A percentile compares a stretch with the other conserved stretches of the same genome.
phyloP scores from a whole-genome alignment of 177 flowering plant genomes.

The Tripterygium wilfordii region DNA sequence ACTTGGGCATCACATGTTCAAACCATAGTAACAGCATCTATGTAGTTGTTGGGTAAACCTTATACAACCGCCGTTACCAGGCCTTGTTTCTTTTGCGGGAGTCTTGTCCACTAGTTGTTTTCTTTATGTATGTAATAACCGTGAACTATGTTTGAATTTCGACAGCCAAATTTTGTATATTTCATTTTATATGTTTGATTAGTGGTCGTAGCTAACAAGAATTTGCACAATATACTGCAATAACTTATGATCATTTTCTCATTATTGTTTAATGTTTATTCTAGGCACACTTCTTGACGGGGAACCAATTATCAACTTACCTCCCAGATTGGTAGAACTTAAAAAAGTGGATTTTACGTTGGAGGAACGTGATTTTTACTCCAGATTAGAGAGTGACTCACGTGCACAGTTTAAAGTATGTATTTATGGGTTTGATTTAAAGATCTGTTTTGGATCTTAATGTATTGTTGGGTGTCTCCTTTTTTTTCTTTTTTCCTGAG shows the following conservation, averaged over 20 bases:
- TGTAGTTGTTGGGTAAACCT: too few species aligned
- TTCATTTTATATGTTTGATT: too few species aligned
- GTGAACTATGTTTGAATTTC: too few species aligned
- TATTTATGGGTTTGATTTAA: too few species aligned
- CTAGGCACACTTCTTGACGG: conserved; percentile 82
- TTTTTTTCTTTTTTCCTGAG: not conserved
- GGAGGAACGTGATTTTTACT: conserved; percentile 78
- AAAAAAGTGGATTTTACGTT: conserved; percentile 70
- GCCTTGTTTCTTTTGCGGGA: too few species aligned
- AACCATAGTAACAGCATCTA: too few species aligned
- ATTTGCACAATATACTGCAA: not conserved
- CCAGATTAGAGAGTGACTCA: conserved; percentile 74
- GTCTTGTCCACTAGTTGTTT: too few species aligned
- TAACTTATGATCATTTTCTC: conserved; percentile 6
- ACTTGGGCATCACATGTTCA: too few species aligned
- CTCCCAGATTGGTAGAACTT: conserved; percentile 66
- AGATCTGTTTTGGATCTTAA: conserved; percentile 5
- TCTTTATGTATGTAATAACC: too few species aligned
- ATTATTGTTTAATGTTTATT: conserved; percentile 17
- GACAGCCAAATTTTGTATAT: too few species aligned
- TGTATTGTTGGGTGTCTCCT: not conserved
- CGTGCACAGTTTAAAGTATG: conserved; percentile 74
- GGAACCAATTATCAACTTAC: conserved; percentile 73
- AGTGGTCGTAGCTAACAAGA: too few species aligned
- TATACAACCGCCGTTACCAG: too few species aligned